These are phyloP conservation scores for Solanum tarijense DNA, from an alignment of 257 asterid genomes.

Conservation along the genomic window DNA sequence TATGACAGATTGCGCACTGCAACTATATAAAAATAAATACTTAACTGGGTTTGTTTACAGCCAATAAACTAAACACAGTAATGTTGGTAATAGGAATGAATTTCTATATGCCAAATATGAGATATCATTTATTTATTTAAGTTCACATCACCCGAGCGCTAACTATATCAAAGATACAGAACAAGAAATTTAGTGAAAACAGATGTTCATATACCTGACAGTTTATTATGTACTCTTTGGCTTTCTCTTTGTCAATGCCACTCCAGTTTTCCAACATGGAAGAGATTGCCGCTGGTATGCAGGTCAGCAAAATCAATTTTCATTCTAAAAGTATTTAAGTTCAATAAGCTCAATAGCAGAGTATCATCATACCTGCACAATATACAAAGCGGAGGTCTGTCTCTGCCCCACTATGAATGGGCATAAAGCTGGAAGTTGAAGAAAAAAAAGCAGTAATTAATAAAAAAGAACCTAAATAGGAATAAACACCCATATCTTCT, in stretches of 20 bases:
- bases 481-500: neutral
- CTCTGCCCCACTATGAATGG: constrained; percentile 90
- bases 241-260: constrained; percentile 81
- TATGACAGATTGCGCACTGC: neutral
- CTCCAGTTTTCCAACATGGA: constrained; percentile 76
- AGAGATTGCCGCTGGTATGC: constrained; percentile 70
- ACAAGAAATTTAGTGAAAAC: neutral
- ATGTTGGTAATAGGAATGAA: neutral
- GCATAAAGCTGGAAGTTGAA: constrained; percentile 65
- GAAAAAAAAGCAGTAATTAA: no score
- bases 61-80: neutral
- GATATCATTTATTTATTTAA: neutral
- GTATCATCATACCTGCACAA: constrained; percentile 65
- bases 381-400: constrained; percentile 87
- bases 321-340: constrained; percentile 3
- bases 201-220: constrained; percentile 58
- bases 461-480: neutral
- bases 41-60: neutral
- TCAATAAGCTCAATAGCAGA: neutral
- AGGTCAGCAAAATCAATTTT: neutral
- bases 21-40: neutral
- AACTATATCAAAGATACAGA: neutral
- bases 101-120: neutral
- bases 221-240: constrained; percentile 61
- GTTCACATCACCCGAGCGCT: neutral